phyloP scores from a whole-genome alignment of 164 flowering plant genomes.

The Liriodendron chinense region DNA sequence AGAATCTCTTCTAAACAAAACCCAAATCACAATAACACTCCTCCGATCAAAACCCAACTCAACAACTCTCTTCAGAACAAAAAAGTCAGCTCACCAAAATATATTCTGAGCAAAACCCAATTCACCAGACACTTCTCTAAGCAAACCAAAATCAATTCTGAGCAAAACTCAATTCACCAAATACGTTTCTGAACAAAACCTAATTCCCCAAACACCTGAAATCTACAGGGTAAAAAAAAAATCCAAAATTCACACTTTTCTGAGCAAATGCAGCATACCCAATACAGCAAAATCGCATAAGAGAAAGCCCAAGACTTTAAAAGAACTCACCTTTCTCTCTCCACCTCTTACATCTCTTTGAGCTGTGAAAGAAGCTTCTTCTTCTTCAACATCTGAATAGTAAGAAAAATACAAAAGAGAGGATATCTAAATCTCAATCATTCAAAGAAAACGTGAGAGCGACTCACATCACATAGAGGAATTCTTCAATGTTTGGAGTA shows the following conservation, averaged over 20 bases:
- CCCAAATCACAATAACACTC: too few relatives aligned
- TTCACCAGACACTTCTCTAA: neutral
- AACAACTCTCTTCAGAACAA: neutral
- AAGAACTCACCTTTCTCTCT: neutral
- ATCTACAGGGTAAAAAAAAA: neutral
- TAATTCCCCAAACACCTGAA: neutral
- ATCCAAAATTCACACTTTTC: neutral
- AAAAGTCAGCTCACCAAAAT: neutral
- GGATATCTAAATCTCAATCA: neutral
- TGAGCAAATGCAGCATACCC: slow-evolving; percentile 9
- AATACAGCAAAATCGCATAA: neutral
- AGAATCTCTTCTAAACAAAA: neutral
- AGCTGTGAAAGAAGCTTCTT: neutral
- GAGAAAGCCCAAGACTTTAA: neutral
- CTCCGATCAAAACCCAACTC: slow-evolving; percentile 1
- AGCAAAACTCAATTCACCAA: neutral
- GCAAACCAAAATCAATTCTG: neutral
- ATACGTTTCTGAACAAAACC: neutral
- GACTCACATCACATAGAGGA: neutral
- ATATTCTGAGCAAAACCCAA: too few relatives aligned
- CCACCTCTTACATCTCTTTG: neutral
- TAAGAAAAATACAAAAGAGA: neutral
- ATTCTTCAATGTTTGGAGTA: neutral
- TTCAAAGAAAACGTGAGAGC: slow-evolving; percentile 5
- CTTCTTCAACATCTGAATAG: neutral